Evolutionary conservation across 2,329 filamentous ascomycete species (phyloP), one percentile per base, ranked within the genome.

Genomic region (Hortaea sp.): DNA sequence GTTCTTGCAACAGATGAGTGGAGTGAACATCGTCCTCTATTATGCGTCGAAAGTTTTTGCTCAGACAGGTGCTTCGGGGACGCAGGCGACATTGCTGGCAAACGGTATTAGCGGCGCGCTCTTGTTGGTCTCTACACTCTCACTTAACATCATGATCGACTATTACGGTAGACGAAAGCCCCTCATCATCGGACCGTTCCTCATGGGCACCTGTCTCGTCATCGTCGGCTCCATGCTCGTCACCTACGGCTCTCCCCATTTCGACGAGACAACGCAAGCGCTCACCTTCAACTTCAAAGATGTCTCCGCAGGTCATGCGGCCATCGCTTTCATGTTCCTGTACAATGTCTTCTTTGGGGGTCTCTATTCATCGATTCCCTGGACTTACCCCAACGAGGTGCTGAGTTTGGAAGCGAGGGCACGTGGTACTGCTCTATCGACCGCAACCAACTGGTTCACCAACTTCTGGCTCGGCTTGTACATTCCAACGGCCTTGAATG

Each of bases 141-240:
- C 7, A 7, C 42, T 44, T 6, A 44, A 41, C 29, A 41, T 44
- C 29, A 41, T 44, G 42, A 41, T 44, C 6, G 42, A 44, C 20
- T 40, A 7, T 6, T 44, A 44, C 42, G 42, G 42, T 31, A 6
- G 42, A 29, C 42, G 42, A 6, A 41, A 39, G 31, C 42, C 42
- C 7, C 28, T 44, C 9, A 41, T 44, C 42, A 12, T 44, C 9
- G 42, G 42, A 11, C 42, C 42, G 6, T 39, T 44, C 7, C 6
- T 9, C 29, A 44, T 44, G 42, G 42, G 42, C 30, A 29, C 27
- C 28, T 44, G 42, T 20, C 31, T 44, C 12, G 27, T 44, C 42
- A 27, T 44, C 30, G 42, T 44, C 29, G 42, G 42, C 7, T 44
- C 42, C 6, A 44, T 44, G 42, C 42, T 44, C 9, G 42, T 44